Base-by-base conservation (phyloP, 768 basidiomycete species). In the Agrocybe praecox region DNA sequence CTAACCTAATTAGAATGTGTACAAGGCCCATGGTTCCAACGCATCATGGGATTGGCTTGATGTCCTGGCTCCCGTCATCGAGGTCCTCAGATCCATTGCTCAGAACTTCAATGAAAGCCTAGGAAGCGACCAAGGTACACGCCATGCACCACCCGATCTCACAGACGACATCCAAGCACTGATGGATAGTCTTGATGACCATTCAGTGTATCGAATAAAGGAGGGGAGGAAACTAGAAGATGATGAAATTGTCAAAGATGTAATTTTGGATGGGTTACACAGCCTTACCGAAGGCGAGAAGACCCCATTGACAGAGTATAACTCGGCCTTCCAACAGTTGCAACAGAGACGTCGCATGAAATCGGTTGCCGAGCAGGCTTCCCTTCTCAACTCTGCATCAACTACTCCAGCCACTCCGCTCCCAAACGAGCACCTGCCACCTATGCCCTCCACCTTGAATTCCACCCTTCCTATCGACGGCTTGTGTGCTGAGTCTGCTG, bases 11-110 rank as follows among this genome's bases (percentile, higher is more conserved):
- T n/a, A n/a, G n/a, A n/a, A n/a, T n/a, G n/a, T n/a, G n/a, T n/a
- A n/a, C n/a, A n/a, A n/a, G n/a, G n/a, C n/a, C n/a, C n/a, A n/a
- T n/a, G n/a, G n/a, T n/a, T n/a, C n/a, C n/a, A n/a, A n/a, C n/a
- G n/a, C n/a, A n/a, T n/a, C 71, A 7, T 74, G 70, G 70, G 69
- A 73, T 18, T 74, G 72, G 74, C 67, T 74, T 0, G 55, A 48
- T 7, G 64, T 59, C 46, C 62, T 75, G 11, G 57, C 69, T 0
- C 74, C 74, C 1, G 69, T 67, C 52, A 53, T 64, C 1, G 61
- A 66, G 17, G 55, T 56, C 17, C 56, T 66, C 18, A 61, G 58
- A 17, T 52, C 64, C 11, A 49, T 69, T 19, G 60, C 62, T 11
- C 44, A 34, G 10, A 57, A 62, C 29, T 62, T 67, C 44, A 60